Evolutionary conservation across 768 basidiomycete species (phyloP).

Genomic region (Lactarius psammicola): DNA sequence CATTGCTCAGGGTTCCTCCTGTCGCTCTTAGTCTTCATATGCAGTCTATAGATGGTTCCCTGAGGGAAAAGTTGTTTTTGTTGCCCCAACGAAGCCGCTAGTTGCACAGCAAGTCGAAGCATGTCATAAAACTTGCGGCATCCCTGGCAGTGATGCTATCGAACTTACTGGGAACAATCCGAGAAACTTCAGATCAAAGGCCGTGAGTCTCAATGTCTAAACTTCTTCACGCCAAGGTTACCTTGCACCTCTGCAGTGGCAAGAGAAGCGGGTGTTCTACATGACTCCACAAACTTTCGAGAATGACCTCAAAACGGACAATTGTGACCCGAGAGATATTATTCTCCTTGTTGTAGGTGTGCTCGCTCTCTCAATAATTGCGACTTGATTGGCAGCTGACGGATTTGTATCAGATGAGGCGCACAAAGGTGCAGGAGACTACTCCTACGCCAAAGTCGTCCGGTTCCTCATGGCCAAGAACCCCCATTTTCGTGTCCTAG

Average conservation of each 20-base stretch:
- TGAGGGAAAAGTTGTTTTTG: constrained; percentile 86
- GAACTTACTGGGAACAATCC: constrained; percentile 82
- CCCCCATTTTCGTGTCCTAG: constrained; percentile 87
- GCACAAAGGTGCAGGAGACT: constrained; percentile 89
- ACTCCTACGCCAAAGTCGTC: constrained; percentile 87
- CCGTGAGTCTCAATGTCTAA: constrained; percentile 45
- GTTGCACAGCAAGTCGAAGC: constrained; percentile 95
- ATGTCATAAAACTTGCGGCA: constrained; percentile 90
- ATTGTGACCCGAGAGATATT: constrained; percentile 76
- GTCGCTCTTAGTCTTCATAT: constrained; percentile 15
- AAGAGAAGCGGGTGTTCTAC: constrained; percentile 83
- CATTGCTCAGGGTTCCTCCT: neutral
- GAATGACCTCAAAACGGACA: constrained; percentile 75
- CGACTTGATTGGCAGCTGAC: neutral
- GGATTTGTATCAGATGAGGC: constrained; percentile 69
- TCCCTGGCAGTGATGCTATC: constrained; percentile 79
- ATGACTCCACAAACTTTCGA: constrained; percentile 95
- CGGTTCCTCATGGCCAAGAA: constrained; percentile 93
- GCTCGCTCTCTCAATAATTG: constrained; percentile 24
- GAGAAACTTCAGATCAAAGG: constrained; percentile 50
- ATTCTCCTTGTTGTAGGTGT: constrained; percentile 85
- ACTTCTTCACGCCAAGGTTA: neutral
- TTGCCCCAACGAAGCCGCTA: constrained; percentile 94
- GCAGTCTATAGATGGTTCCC: constrained; percentile 92
- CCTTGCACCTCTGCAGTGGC: constrained; percentile 52